Evolutionary conservation across 768 basidiomycete species (phyloP), one percentile per base, ranked within the genome.

Genomic region (Pleurotus tuoliensis): DNA sequence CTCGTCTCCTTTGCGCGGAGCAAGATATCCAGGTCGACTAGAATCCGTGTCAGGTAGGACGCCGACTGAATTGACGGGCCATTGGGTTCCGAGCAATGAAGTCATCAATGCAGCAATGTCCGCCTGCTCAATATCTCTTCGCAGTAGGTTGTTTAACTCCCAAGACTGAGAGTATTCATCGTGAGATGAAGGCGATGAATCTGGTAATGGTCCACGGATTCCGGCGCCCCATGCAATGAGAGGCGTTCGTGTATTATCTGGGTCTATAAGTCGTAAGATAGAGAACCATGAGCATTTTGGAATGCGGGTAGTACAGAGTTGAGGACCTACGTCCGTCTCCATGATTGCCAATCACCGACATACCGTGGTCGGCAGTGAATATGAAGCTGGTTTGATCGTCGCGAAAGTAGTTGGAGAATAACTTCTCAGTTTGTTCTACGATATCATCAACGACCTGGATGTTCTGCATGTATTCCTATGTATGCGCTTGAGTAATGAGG

Each of bases 331-430:
- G 85, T 38, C 92, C 92, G 59, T 94, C 92, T 3, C 92, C 92
- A 57, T 94, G 92, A 64, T 93, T 94, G 11, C 92, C 92, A 54
- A 92, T 87, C 30, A 76, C 81, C 3, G 88, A 90, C 92, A 94
- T 94, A 7, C 92, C 92, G 65, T 94, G 92, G 67, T 94, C 92
- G 0, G 92, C 90, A 2, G 89, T 94, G 66, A 92, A 94, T 30
- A 94, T 70, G 64, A 79, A 93, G 57, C 81, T 82, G 0, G 90
- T 92, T 55, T 87, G 81, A 18, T 82, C 72, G 57, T 90, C 87
- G 30, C 72, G 63, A 62, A 84, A 94, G 66, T 88, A 93, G 4
- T 82, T 73, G 0, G 69, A 66, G 18, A 94, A 66, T 2, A 92
- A 74, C 38, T 70, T 62, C 59, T 91, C 88, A 1, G 87, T 83